Evolutionary conservation across 495 filamentous ascomycete genomes (phyloP), one percentile per base, ranked within the genome.

Genomic region (Podospora conica): DNA sequence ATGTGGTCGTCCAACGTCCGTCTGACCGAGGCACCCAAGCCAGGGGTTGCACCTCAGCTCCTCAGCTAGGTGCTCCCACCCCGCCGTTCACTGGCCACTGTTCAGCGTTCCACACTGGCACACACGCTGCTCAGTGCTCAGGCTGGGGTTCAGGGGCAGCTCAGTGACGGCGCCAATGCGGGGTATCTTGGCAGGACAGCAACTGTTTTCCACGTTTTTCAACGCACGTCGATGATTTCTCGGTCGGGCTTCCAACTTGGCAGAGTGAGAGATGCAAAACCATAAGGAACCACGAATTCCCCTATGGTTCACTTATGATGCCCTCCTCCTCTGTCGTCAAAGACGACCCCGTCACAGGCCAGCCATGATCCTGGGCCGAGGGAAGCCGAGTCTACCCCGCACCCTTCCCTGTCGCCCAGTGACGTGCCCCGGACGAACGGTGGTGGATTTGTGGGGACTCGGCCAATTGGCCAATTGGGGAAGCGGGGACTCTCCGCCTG

Each of bases 351-450:
- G 58, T 58, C 66, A 64, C 63, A 65, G 68, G 67, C 69, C 68
- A 15, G n/a, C 64, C 11, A 25, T 48, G 53, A 53, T 10, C 24
- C 66, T 73, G 67, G 73, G 70, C 73, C 76, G 76, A 78, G 69
- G 73, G 73, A 78, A 76, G 76, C 74, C 76, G 74, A 27, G 12
- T 23, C 58, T 66, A 60, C 65, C 71, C 70, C 73, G 68, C 65
- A 62, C 63, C 25, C 31, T 29, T 58, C 59, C 58, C 23, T 53
- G 55, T 55, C 31, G 40, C 40, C 23, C 31, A 18, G 20, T 23
- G 23, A 48, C 33, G 40, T 31, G 25, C 70, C 67, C 69, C 71
- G 73, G 70, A 66, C 70, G 61, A 70, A 68, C 68, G 71, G 73
- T 68, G 40, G 56, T 59, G 63, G 65, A 48, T 31, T 53, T 25